A percentile compares a stretch with the other conserved stretches of the same genome.
Conservation (phyloP, 2,329 filamentous ascomycete species). For the Sordariomycetes sp. region DNA sequence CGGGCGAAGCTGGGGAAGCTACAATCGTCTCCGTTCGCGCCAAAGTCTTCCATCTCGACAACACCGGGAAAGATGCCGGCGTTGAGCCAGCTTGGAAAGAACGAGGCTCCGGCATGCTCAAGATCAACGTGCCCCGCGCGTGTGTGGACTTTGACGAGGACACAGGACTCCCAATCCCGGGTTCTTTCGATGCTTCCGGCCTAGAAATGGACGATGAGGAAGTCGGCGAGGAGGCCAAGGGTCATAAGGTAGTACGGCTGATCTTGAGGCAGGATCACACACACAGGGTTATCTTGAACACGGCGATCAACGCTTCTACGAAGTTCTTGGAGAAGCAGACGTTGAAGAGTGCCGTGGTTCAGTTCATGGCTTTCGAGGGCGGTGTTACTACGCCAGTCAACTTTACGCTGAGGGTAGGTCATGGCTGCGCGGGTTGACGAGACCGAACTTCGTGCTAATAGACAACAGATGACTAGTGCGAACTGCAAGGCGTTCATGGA, state of each 20-base stretch:
- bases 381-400: constrained; percentile 43
- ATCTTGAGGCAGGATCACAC: constrained; percentile 90
- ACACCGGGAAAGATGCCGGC: too few species aligned
- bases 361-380: constrained; percentile 56
- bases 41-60: constrained; percentile 76
- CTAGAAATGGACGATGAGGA: constrained; percentile 33
- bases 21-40: constrained; percentile 69
- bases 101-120: constrained; percentile 73
- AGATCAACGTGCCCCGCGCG: constrained; percentile 64
- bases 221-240: constrained; percentile 13
- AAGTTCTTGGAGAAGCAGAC: constrained; percentile 69
- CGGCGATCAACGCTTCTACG: constrained; percentile 68
- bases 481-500: constrained; percentile 44
- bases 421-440: not conserved
- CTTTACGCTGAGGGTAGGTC: constrained; percentile 50
- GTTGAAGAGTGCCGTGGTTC: constrained; percentile 60
- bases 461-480: constrained; percentile 39
- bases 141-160: constrained; percentile 46
- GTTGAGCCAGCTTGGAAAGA: constrained; percentile 80
- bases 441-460: not conserved
- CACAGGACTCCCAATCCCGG: constrained; percentile 35
- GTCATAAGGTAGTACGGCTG: constrained; percentile 55
- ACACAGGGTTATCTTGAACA: constrained; percentile 79
- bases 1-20: constrained; percentile 76
- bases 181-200: constrained; percentile 45